These are phyloP conservation scores for Luzula sylvatica DNA, from an alignment of 176 grass and related monocot genomes.

Conservation along the genomic window DNA sequence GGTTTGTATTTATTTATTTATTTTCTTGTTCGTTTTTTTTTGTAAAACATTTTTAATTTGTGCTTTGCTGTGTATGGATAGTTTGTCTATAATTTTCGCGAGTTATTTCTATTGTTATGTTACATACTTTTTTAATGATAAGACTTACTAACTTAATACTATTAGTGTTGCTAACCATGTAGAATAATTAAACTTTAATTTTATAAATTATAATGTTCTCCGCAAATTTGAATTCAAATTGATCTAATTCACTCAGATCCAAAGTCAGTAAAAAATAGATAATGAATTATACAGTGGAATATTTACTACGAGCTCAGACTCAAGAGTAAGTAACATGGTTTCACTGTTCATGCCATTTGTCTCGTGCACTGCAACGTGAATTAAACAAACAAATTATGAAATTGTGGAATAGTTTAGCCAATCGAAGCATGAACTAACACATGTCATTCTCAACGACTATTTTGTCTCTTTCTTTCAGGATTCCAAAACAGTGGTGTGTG, in stretches of 20 bases:
- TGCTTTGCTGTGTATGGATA: not conserved
- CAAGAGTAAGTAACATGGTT: conserved; percentile 3
- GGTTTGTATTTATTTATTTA: no score
- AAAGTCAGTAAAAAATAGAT: no score
- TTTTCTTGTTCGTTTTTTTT: not conserved
- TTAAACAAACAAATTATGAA: not conserved
- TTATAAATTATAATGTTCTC: no score
- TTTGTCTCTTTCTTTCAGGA: conserved; percentile 1
- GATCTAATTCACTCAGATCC: no score
- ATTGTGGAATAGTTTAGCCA: not conserved
- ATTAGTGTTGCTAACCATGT: not conserved
- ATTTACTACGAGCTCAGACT: not conserved
- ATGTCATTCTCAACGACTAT: not conserved
- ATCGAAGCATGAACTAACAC: conserved; percentile 2
- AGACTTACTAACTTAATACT: not conserved
- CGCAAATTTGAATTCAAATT: no score
- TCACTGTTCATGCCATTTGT: not conserved
- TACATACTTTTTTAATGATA: no score
- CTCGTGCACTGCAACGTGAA: no score
- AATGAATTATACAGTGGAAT: no score
- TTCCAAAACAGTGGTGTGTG: no score
- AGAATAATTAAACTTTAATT: not conserved
- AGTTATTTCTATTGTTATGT: not conserved
- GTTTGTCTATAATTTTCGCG: not conserved
- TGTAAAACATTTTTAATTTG: not conserved